These are phyloP conservation scores for Fusarium paranaense DNA, from an alignment of 2,329 filamentous ascomycete species.

Conservation along the genomic window DNA sequence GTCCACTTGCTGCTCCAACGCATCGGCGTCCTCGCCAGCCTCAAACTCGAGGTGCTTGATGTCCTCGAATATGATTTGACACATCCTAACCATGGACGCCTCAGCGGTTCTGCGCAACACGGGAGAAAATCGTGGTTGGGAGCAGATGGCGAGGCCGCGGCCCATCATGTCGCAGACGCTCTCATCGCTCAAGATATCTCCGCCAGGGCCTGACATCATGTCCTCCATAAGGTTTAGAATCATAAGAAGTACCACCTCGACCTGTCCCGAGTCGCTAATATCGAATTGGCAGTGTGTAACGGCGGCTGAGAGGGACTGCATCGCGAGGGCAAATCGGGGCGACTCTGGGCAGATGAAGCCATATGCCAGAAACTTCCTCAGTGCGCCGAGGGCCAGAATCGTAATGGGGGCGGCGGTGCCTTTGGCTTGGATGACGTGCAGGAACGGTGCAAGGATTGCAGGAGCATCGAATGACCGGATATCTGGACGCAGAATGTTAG, in stretches of 20 bases:
- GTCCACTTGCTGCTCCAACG: slow-evolving; percentile 74
- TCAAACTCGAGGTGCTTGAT: slow-evolving; percentile 85
- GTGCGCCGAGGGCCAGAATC: slow-evolving; percentile 89
- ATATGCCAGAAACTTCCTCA: slow-evolving; percentile 97
- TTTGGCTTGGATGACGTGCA: slow-evolving; percentile 96
- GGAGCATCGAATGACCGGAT: slow-evolving; percentile 91
- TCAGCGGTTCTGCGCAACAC: slow-evolving; percentile 91
- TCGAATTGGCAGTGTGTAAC: slow-evolving; percentile 99
- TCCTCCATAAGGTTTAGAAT: slow-evolving; percentile 98
- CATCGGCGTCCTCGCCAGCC: slow-evolving; percentile 73
- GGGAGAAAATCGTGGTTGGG: slow-evolving; percentile 90
- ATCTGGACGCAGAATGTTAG: slow-evolving; percentile 63
- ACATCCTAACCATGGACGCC: slow-evolving; percentile 98
- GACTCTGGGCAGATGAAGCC: slow-evolving; percentile 87
- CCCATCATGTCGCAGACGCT: slow-evolving; percentile 99
- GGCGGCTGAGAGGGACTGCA: slow-evolving; percentile 93
- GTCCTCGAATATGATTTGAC: slow-evolving; percentile 96
- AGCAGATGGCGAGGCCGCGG: slow-evolving; percentile 96
- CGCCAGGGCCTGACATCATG: slow-evolving; percentile 94
- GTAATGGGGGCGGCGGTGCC: slow-evolving; percentile 97
- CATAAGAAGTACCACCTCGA: slow-evolving; percentile 93
- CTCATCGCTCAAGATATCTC: slow-evolving; percentile 94
- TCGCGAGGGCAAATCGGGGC: slow-evolving; percentile 88
- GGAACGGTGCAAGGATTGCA: slow-evolving; percentile 89
- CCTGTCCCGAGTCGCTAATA: slow-evolving; percentile 92